These are phyloP conservation scores for Colletotrichum sp. DNA, from an alignment of 2,329 filamentous ascomycete genomes.

Conservation along the genomic window DNA sequence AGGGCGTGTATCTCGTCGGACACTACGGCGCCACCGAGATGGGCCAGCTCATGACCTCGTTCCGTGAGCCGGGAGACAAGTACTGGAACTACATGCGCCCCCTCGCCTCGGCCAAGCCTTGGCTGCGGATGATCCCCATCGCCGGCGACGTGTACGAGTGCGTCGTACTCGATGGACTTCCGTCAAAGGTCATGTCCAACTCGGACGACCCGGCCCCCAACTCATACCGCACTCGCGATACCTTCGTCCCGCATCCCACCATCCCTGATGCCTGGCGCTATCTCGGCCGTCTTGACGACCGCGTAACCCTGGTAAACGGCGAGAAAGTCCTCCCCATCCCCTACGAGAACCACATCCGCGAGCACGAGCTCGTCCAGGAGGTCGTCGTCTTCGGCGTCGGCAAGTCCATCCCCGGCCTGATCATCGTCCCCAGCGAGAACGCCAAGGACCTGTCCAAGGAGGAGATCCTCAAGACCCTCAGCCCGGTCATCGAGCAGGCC, in stretches of 20 bases:
- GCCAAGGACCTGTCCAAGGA: conserved; percentile 43
- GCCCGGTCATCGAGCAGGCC: conserved; percentile 53
- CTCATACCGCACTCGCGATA: conserved; percentile 48
- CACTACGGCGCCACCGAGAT: conserved; percentile 61
- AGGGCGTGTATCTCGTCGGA: too few relatives aligned
- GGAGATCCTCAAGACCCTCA: conserved; percentile 51
- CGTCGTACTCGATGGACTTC: conserved; percentile 38
- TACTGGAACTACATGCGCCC: conserved; percentile 60
- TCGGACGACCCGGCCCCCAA: conserved; percentile 44
- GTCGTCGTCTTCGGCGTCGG: conserved; percentile 62
- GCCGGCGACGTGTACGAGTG: conserved; percentile 38
- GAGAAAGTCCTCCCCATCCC: conserved; percentile 51
- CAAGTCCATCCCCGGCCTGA: conserved; percentile 53
- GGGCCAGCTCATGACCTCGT: conserved; percentile 60
- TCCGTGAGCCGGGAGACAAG: conserved; percentile 51
- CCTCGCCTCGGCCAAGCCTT: conserved; percentile 40
- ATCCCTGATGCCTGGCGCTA: conserved; percentile 49
- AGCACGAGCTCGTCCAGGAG: conserved; percentile 57
- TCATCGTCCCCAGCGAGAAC: conserved; percentile 55
- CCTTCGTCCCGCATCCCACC: conserved; percentile 45
- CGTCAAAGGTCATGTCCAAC: conserved; percentile 39
- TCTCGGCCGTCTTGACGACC: conserved; percentile 47
- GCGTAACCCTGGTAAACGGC: conserved; percentile 49
- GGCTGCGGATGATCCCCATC: conserved; percentile 39
- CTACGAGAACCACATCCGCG: conserved; percentile 57